Evolutionary conservation across 345 rosid species (phyloP).

Genomic region (Syzygium aromaticum): DNA sequence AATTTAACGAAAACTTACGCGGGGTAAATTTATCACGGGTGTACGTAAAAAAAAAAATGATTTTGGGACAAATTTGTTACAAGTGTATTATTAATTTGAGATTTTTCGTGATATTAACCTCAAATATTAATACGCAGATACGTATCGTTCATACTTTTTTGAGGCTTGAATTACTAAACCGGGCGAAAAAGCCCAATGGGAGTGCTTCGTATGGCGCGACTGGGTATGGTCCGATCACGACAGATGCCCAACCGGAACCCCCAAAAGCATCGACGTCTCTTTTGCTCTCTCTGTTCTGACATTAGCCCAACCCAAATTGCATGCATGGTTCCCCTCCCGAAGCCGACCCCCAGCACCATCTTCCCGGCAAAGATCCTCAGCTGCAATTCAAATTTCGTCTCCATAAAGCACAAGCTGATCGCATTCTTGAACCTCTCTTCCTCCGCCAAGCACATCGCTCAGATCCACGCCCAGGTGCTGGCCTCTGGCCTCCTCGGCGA

Average conservation of each 20-base stretch:
- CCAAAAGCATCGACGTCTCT: not conserved
- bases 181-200: not conserved
- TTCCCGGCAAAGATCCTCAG: constrained; percentile 10
- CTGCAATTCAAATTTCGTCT: constrained; percentile 17
- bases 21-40: too few species aligned
- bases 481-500: constrained; percentile 43
- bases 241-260: not conserved
- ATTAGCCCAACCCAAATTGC: not conserved
- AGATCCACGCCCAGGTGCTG: constrained; percentile 55
- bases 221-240: too few species aligned
- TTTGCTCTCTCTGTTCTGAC: not conserved
- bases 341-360: constrained; percentile 8
- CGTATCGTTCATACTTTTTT: not conserved
- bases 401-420: constrained; percentile 38
- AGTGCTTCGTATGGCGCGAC: not conserved
- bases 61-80: too few species aligned
- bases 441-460: constrained; percentile 40
- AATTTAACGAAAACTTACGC: too few species aligned
- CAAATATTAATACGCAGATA: not conserved
- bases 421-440: constrained; percentile 41
- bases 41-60: too few species aligned
- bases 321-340: constrained; percentile 17
- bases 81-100: too few species aligned
- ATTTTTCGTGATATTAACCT: too few species aligned
- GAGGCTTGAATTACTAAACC: not conserved